Evolutionary conservation across 139 green algal genomes (phyloP).

Genomic region (Limnomonas spitsbergensis): DNA sequence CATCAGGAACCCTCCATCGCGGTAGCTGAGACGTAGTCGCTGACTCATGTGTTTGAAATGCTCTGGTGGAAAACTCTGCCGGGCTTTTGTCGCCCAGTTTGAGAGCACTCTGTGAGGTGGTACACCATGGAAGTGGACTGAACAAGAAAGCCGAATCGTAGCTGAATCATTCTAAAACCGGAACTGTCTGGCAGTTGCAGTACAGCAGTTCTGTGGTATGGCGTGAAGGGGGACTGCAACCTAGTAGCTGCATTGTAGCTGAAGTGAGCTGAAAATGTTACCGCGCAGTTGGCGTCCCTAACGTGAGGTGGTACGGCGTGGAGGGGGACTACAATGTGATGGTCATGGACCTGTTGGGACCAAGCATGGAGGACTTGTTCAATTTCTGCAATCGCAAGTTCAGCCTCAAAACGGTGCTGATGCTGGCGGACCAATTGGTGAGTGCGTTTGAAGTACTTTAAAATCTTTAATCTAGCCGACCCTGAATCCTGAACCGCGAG

Average conservation of each 20-base stretch:
- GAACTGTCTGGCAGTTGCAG: background rate
- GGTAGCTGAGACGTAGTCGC: no score
- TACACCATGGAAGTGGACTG: no score
- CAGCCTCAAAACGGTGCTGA: conserved; percentile 96
- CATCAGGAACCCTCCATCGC: no score
- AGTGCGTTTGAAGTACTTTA: conserved; percentile 5
- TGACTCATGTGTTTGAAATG: no score
- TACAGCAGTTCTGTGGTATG: background rate
- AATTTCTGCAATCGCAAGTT: conserved; percentile 99
- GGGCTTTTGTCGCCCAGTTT: no score
- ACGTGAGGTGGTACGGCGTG: conserved; percentile 96
- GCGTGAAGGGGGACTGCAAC: conserved; percentile 1
- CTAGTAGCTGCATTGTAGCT: background rate
- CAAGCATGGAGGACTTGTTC: conserved; percentile 97
- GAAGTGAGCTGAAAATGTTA: background rate
- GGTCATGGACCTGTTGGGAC: conserved; percentile 97
- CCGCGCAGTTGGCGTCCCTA: conserved; percentile 92
- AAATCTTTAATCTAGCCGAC: background rate
- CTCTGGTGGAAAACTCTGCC: no score
- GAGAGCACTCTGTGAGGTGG: no score
- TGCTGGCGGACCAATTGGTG: conserved; percentile 98
- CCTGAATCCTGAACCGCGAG: background rate
- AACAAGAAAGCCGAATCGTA: background rate
- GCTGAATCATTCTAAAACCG: background rate
- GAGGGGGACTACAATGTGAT: conserved; percentile 99